Conservation (phyloP, 371 early-diverging fungal species). For the Lichtheimia ramosa region DNA sequence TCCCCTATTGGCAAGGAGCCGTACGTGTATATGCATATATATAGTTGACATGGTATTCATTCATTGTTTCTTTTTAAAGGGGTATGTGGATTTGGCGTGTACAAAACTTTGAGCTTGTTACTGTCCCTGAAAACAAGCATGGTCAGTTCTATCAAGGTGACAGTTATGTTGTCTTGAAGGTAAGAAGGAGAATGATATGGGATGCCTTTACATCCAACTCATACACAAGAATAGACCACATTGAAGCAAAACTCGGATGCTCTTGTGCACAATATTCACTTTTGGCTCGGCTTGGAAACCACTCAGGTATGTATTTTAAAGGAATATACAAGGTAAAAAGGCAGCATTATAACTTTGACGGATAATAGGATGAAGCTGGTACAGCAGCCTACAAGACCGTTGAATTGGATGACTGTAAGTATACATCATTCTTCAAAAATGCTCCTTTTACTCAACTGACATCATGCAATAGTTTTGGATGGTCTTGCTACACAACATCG, state of each 20-base stretch:
- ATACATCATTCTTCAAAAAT: neutral
- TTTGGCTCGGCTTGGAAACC: conserved; percentile 83
- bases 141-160: conserved; percentile 82
- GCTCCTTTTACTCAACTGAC: neutral
- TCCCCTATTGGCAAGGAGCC: conserved; percentile 50
- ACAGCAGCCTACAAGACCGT: conserved; percentile 92
- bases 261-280: conserved; percentile 77
- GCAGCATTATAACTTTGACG: conserved; percentile 5
- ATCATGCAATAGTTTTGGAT: conserved; percentile 53
- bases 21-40: conserved; percentile 21
- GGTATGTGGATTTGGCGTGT: conserved; percentile 84
- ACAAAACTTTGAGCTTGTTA: conserved; percentile 72
- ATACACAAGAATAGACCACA: conserved; percentile 30
- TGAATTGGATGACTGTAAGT: conserved; percentile 80
- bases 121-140: conserved; percentile 61
- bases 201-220: neutral
- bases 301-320: conserved; percentile 25
- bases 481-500: conserved; percentile 76
- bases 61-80: conserved; percentile 16
- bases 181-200: conserved; percentile 25
- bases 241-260: conserved; percentile 63
- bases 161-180: conserved; percentile 77
- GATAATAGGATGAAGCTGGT: conserved; percentile 72
- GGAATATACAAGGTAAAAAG: neutral
- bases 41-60: neutral